phyloP scores from a whole-genome alignment of 768 basidiomycete genomes.

The Mycena polygramma region DNA sequence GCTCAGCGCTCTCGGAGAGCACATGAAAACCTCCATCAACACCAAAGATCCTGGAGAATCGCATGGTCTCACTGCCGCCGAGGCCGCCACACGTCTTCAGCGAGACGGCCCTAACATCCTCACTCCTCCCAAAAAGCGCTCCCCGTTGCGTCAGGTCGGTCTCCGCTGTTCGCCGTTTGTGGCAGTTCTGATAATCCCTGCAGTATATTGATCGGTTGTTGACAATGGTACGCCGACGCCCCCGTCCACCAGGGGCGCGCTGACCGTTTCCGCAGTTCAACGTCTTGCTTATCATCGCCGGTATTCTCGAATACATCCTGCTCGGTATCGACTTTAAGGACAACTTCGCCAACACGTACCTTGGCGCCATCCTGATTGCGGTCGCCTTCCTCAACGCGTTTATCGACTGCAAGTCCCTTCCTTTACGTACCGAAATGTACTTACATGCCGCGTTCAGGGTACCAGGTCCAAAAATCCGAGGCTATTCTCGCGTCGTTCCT shows the following conservation, averaged over 20 bases:
- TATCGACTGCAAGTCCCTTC: constrained; percentile 65
- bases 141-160: constrained; percentile 71
- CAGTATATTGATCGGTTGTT: constrained; percentile 75
- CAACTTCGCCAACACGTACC: constrained; percentile 76
- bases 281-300: constrained; percentile 74
- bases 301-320: constrained; percentile 74
- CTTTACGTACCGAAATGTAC: neutral
- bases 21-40: constrained; percentile 47
- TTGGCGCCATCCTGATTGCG: constrained; percentile 75
- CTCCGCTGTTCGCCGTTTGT: constrained; percentile 28
- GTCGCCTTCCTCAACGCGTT: constrained; percentile 79
- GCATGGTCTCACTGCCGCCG: constrained; percentile 63
- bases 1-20: constrained; percentile 52
- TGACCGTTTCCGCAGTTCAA: constrained; percentile 59
- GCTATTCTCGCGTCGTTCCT: constrained; percentile 80
- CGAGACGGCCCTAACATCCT: constrained; percentile 73
- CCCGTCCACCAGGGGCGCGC: constrained; percentile 49
- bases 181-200: constrained; percentile 8
- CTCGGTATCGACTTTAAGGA: constrained; percentile 72
- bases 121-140: constrained; percentile 77
- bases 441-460: constrained; percentile 38
- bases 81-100: constrained; percentile 66
- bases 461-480: constrained; percentile 81
- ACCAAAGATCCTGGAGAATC: constrained; percentile 65
- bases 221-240: constrained; percentile 51